These are phyloP conservation scores for Pythium aristosporum DNA, from an alignment of 352 stramenopile species.

Conservation along the genomic window DNA sequence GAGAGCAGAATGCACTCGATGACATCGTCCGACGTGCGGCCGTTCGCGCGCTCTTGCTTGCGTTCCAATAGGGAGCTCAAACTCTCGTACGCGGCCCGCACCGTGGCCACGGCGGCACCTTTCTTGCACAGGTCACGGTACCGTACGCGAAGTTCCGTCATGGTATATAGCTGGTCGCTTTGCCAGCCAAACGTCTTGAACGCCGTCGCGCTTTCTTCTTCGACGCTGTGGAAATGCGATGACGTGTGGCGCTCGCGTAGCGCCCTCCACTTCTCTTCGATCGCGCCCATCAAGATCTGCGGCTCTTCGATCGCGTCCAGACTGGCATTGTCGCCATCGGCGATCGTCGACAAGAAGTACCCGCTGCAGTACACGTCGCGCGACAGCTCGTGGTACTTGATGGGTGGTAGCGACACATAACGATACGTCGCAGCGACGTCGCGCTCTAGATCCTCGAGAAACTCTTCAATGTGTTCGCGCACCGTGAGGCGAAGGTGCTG, in stretches of 20 bases:
- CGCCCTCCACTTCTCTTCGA: constrained; percentile 77
- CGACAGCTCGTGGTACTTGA: constrained; percentile 71
- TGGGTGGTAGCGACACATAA: constrained; percentile 65
- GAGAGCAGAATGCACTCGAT: constrained; percentile 68
- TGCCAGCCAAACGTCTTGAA: constrained; percentile 74
- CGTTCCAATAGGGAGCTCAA: constrained; percentile 51
- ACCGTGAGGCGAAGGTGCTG: constrained; percentile 72
- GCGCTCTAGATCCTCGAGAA: constrained; percentile 53
- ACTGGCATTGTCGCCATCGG: constrained; percentile 46
- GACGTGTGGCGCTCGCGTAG: constrained; percentile 47
- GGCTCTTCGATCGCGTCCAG: constrained; percentile 72
- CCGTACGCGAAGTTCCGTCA: constrained; percentile 50
- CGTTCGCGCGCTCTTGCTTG: constrained; percentile 48
- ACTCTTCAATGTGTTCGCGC: constrained; percentile 68
- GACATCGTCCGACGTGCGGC: constrained; percentile 64
- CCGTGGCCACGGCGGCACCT: constrained; percentile 40
- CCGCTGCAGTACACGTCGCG: constrained; percentile 75
- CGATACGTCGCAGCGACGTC: constrained; percentile 55
- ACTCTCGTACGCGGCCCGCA: constrained; percentile 60
- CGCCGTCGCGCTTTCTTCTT: constrained; percentile 48
- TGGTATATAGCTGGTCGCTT: constrained; percentile 40
- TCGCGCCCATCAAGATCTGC: constrained; percentile 70
- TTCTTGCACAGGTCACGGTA: constrained; percentile 68
- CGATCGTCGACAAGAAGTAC: constrained; percentile 71
- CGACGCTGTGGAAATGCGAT: constrained; percentile 29